phyloP scores from a whole-genome alignment of 352 stramenopile genomes.

The Phytophthora europaea region DNA sequence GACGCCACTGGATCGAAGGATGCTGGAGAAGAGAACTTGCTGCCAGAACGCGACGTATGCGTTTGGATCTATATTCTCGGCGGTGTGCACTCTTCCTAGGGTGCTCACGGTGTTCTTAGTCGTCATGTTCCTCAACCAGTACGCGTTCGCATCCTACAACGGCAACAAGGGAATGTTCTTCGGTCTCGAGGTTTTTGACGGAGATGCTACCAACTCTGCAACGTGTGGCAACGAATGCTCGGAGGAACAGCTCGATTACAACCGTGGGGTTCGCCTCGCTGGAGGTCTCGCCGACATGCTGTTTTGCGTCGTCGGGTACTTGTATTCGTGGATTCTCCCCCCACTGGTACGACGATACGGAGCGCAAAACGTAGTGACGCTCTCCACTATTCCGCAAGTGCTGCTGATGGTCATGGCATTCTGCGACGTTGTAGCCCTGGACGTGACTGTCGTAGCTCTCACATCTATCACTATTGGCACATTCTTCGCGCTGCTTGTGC shows the following conservation, averaged over 20 bases:
- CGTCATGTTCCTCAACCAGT: conserved; percentile 61
- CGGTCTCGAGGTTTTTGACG: conserved; percentile 57
- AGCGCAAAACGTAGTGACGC: conserved; percentile 24
- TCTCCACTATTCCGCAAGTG: conserved; percentile 28
- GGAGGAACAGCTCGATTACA: conserved; percentile 51
- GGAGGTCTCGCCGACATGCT: conserved; percentile 55
- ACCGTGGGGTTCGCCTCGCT: conserved; percentile 49
- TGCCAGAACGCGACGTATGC: conserved; percentile 32
- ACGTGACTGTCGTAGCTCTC: conserved; percentile 51
- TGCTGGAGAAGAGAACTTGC: conserved; percentile 18
- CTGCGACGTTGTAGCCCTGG: conserved; percentile 37
- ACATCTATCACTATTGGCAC: conserved; percentile 25
- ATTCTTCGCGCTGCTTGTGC: neutral
- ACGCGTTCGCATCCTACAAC: conserved; percentile 68
- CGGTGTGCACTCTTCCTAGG: conserved; percentile 34
- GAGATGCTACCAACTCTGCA: conserved; percentile 34
- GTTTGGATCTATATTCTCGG: conserved; percentile 41
- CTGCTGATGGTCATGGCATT: conserved; percentile 45
- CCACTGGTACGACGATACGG: conserved; percentile 47
- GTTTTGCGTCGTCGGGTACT: conserved; percentile 51
- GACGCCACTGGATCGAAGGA: conserved; percentile 28
- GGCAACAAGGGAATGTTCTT: conserved; percentile 76
- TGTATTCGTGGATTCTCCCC: conserved; percentile 58
- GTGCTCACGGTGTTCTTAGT: conserved; percentile 37
- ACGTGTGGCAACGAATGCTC: conserved; percentile 52